These are phyloP conservation scores for Grigorovia humatica DNA, from an alignment of 805 yeast genomes.

Conservation along the genomic window DNA sequence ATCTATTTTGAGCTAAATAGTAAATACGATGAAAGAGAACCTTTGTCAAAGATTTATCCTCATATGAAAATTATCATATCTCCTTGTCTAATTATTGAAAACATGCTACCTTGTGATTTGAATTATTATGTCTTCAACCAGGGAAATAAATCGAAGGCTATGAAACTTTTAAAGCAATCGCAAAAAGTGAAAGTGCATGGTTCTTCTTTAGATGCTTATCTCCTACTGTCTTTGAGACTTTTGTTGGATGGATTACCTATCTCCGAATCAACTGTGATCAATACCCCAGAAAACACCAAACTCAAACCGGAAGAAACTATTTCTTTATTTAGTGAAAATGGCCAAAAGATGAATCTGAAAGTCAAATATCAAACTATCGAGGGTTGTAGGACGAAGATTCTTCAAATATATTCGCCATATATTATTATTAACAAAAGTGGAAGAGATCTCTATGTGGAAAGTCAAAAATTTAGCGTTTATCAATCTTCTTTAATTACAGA, in stretches of 20 bases:
- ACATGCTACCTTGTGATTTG: slow-evolving; percentile 74
- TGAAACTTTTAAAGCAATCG: slow-evolving; percentile 52
- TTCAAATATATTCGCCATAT: slow-evolving; percentile 76
- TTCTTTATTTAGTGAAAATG: slow-evolving; percentile 46
- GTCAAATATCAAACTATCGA: slow-evolving; percentile 50
- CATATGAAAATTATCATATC: slow-evolving; percentile 68
- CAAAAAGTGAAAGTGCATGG: slow-evolving; percentile 67
- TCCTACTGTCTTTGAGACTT: slow-evolving; percentile 62
- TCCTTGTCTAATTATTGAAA: slow-evolving; percentile 80
- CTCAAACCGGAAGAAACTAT: slow-evolving; percentile 47
- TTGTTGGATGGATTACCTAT: slow-evolving; percentile 30
- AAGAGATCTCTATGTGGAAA: slow-evolving; percentile 46
- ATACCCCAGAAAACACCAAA: slow-evolving; percentile 42
- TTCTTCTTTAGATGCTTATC: slow-evolving; percentile 59
- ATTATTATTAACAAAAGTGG: slow-evolving; percentile 75
- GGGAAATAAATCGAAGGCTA: slow-evolving; percentile 56
- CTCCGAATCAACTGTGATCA: slow-evolving; percentile 33
- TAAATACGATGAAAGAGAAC: slow-evolving; percentile 51
- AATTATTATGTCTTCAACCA: slow-evolving; percentile 70
- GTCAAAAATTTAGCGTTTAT: slow-evolving; percentile 45
- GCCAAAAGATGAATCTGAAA: slow-evolving; percentile 54
- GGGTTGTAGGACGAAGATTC: slow-evolving; percentile 43
- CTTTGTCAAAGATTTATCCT: slow-evolving; percentile 68
- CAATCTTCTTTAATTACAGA: slow-evolving; percentile 32
- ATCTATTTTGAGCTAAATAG: slow-evolving; percentile 71